Percentiles rank a stretch among this genome's conserved stretches.
Evolutionary conservation across 352 stramenopile species (phyloP).

Genomic region (Phytophthora agathidicida): DNA sequence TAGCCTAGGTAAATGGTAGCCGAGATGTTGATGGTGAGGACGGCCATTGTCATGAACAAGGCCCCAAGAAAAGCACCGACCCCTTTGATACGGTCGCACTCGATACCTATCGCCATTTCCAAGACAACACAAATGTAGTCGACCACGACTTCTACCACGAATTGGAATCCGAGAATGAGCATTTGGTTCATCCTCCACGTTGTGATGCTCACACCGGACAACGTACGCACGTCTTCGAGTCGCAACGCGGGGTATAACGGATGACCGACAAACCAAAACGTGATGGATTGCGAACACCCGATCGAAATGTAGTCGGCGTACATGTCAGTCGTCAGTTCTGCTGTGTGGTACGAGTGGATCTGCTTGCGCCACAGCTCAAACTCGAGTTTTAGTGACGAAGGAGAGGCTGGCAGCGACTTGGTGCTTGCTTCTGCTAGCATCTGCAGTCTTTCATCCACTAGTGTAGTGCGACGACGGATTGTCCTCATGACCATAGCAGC

Average conservation of each 20-base stretch:
- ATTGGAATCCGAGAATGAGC: slow-evolving; percentile 24
- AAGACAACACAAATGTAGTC: slow-evolving; percentile 36
- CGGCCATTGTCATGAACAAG: slow-evolving; percentile 31
- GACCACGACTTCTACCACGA: slow-evolving; percentile 30
- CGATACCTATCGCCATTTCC: slow-evolving; percentile 35
- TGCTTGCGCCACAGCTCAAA: slow-evolving; percentile 38
- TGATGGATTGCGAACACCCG: slow-evolving; percentile 44
- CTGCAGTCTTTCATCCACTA: slow-evolving; percentile 2
- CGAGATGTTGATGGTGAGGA: slow-evolving; percentile 42
- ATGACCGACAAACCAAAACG: slow-evolving; percentile 46
- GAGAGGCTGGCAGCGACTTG: background rate
- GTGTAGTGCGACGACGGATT: slow-evolving; percentile 11
- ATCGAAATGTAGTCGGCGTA: slow-evolving; percentile 62
- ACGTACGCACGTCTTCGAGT: background rate
- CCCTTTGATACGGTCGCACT: slow-evolving; percentile 28
- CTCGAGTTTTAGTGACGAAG: slow-evolving; percentile 2
- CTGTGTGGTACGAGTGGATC: slow-evolving; percentile 37
- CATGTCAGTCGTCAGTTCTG: slow-evolving; percentile 52
- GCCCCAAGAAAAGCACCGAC: slow-evolving; percentile 30
- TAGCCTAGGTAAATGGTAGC: slow-evolving; percentile 3
- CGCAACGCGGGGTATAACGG: slow-evolving; percentile 34
- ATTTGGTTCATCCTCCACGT: slow-evolving; percentile 23
- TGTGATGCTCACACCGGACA: background rate
- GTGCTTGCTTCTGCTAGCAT: background rate
- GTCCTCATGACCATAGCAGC: slow-evolving; percentile 18